Conservation (phyloP, 495 filamentous ascomycete species). For the Lophium mytilinum region DNA sequence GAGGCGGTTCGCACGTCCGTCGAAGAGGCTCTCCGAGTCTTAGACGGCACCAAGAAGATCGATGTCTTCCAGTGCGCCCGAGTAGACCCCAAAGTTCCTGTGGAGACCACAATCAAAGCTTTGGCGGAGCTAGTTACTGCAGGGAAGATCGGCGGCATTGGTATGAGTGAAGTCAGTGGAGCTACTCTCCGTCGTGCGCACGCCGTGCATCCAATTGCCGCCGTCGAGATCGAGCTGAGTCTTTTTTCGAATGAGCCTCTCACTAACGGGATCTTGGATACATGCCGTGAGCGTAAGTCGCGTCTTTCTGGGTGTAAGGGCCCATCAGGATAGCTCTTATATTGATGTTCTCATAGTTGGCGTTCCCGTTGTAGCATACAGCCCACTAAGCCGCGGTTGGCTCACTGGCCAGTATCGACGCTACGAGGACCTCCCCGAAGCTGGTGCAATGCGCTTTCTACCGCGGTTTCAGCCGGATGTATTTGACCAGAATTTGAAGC, state of each 20-base stretch:
- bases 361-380: conserved; percentile 63
- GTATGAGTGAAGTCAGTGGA: conserved; percentile 10
- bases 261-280: conserved; percentile 4
- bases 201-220: not conserved
- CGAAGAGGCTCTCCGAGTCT: conserved; percentile 9
- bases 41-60: conserved; percentile 17
- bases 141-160: conserved; percentile 14
- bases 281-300: not conserved
- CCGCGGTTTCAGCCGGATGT: conserved; percentile 61
- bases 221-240: conserved; percentile 8
- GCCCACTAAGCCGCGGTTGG: conserved; percentile 40
- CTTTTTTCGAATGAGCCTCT: not conserved
- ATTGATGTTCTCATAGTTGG: conserved; percentile 26
- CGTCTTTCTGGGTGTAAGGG: not conserved
- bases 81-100: conserved; percentile 2
- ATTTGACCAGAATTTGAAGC: conserved; percentile 61
- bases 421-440: conserved; percentile 49
- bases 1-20: conserved; percentile 12
- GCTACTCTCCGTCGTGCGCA: conserved; percentile 5
- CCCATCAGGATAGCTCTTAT: not conserved
- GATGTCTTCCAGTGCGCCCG: conserved; percentile 24
- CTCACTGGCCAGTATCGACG: conserved; percentile 52
- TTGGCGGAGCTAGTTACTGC: conserved; percentile 1
- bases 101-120: conserved; percentile 1
- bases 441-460: conserved; percentile 44